These are phyloP conservation scores for Thraustotheca clavata DNA, from an alignment of 352 stramenopile genomes.

Conservation along the genomic window DNA sequence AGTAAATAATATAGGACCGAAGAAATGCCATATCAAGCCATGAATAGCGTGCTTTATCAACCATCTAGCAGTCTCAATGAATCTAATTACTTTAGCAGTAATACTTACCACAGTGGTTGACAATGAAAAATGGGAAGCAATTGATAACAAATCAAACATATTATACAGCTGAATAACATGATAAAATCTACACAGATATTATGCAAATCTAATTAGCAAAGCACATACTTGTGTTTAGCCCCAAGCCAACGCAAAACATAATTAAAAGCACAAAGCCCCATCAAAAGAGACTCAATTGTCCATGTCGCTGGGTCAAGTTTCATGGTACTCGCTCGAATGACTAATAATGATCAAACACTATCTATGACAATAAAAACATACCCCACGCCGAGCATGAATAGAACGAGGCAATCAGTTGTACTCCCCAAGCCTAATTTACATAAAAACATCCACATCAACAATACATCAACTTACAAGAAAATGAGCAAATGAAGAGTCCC, in stretches of 20 bases:
- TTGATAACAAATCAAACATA: slow-evolving; percentile 70
- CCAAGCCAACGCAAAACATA: slow-evolving; percentile 70
- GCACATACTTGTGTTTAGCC: slow-evolving; percentile 70
- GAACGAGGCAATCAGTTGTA: slow-evolving; percentile 67
- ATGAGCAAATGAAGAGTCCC: slow-evolving; percentile 59
- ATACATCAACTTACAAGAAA: slow-evolving; percentile 35
- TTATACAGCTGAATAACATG: slow-evolving; percentile 43
- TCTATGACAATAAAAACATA: slow-evolving; percentile 30
- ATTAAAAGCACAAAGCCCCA: slow-evolving; percentile 59
- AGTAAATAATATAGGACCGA: slow-evolving; percentile 75
- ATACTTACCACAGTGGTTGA: slow-evolving; percentile 32
- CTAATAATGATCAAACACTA: slow-evolving; percentile 25
- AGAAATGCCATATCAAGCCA: slow-evolving; percentile 85
- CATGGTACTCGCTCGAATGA: slow-evolving; percentile 59
- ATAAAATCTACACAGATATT: slow-evolving; percentile 10
- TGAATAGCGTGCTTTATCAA: slow-evolving; percentile 32
- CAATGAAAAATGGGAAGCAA: slow-evolving; percentile 79
- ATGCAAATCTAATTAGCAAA: background rate
- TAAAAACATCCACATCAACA: background rate
- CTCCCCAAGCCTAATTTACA: slow-evolving; percentile 49
- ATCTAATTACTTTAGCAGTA: background rate
- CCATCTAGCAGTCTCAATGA: background rate
- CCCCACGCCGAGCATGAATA: slow-evolving; percentile 80
- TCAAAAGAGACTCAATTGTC: slow-evolving; percentile 67
- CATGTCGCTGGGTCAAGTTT: slow-evolving; percentile 68